Percentiles rank a stretch among this genome's conserved stretches.
Evolutionary conservation across 805 yeast species (phyloP).

Genomic region (Aciculoconidium aculeatum): DNA sequence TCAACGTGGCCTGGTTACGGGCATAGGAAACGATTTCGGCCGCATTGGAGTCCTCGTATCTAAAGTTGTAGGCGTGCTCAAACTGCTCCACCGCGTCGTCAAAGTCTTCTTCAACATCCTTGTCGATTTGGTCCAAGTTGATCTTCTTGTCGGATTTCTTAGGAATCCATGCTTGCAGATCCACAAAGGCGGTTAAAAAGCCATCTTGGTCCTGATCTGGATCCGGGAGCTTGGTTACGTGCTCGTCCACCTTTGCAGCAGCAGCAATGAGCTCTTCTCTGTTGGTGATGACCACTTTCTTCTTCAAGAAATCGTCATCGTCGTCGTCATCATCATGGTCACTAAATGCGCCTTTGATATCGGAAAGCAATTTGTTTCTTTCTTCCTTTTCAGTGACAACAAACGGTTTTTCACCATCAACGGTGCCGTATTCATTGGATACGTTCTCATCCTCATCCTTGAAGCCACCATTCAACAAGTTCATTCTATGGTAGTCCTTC

Average conservation of each 20-base stretch:
- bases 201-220: conserved; percentile 50
- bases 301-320: conserved; percentile 49
- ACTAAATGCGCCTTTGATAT: conserved; percentile 64
- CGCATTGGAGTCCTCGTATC: conserved; percentile 88
- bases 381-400: conserved; percentile 73
- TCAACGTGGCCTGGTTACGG: conserved; percentile 85
- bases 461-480: conserved; percentile 61
- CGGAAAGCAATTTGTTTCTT: conserved; percentile 63
- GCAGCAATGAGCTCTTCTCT: conserved; percentile 5
- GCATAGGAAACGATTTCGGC: conserved; percentile 93
- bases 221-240: conserved; percentile 49
- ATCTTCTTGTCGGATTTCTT: conserved; percentile 54
- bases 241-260: conserved; percentile 15
- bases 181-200: conserved; percentile 69
- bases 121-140: conserved; percentile 43
- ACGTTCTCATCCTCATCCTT: conserved; percentile 44
- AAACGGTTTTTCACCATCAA: conserved; percentile 60
- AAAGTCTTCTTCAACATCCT: conserved; percentile 73
- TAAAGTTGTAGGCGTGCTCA: conserved; percentile 89
- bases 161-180: conserved; percentile 87
- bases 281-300: conserved; percentile 35
- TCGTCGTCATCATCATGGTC: conserved; percentile 38
- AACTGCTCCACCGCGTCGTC: conserved; percentile 88
- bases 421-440: conserved; percentile 35
- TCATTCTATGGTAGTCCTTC: conserved; percentile 89